Evolutionary conservation across 805 yeast species (phyloP), one percentile per base, ranked within the genome.

Genomic region (Zygosaccharomyces rouxii): DNA sequence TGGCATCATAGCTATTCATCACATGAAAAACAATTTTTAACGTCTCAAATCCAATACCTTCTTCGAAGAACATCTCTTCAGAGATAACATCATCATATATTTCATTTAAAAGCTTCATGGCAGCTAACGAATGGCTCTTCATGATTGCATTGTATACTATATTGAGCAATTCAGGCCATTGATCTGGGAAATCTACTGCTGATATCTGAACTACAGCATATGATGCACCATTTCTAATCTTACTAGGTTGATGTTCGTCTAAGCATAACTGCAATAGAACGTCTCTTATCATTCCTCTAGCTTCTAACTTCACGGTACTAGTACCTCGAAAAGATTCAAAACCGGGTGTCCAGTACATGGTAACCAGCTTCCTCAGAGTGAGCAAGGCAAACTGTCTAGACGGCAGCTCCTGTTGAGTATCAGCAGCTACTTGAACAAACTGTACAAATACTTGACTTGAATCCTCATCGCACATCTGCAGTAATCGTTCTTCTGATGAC

Each of bases 121-220:
- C 80, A 14, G 86, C 86, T 26, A 79, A 44, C 2, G 64, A 56
- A 2, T 60, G 57, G 1, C 54, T 30, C 7, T 70, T 60, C 7
- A 64, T 57, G 30, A 78, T 71, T 23, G 66, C 63, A 1, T 59
- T 60, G 57, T 80, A 81, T 18, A 88, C 59, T 5, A 64, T 64
- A 29, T 67, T 60, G 48, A 86, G 62, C 41, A 90, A 70, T 19
- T 73, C 76, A 0, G 97, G 96, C 98, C 98, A 92, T 62, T 89
- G 95, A 61, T 94, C 98, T 0, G 99, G 99, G 60, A 79, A 92
- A 60, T 92, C 99, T 1, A 83, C 86, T 2, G 86, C 84, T 0
- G 96, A 89, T 13, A 92, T 86, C 58, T 86, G 95, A 4, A 86
- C 86, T 14, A 89, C 78, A 13, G 86, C 83, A 54, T 87, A 83